Evolutionary conservation across 257 asterid genomes (phyloP).

Genomic region (Scutellaria barbata): DNA sequence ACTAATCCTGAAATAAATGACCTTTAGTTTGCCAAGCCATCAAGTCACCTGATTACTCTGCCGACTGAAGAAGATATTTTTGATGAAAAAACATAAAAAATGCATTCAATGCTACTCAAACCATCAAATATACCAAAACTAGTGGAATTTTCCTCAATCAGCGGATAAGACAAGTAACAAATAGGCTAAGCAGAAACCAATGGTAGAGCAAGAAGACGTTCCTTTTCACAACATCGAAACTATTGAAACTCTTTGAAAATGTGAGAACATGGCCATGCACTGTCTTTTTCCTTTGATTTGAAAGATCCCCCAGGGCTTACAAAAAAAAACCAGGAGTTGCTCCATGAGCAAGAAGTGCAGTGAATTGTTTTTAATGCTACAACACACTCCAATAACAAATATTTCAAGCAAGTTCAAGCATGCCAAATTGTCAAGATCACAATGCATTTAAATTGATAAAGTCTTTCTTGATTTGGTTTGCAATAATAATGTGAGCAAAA

Average conservation of each 20-base stretch:
- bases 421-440: not conserved
- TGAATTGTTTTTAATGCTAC: not conserved
- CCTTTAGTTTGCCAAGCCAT: not conserved
- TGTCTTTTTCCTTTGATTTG: conserved; percentile 18
- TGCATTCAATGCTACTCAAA: not conserved
- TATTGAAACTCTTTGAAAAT: conserved; percentile 11
- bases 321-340: not conserved
- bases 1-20: not conserved
- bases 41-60: conserved; percentile 4
- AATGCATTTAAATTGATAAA: not conserved
- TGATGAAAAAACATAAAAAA: not conserved
- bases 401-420: not conserved
- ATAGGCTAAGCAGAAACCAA: conserved; percentile 22
- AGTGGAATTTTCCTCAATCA: conserved; percentile 12
- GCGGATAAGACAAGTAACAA: conserved; percentile 20
- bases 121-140: conserved; percentile 1
- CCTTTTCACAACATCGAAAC: conserved; percentile 21
- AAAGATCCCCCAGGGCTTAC: not conserved
- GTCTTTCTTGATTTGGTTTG: not conserved
- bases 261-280: not conserved
- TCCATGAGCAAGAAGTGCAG: not conserved
- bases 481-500: not conserved
- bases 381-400: not conserved
- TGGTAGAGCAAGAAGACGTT: not conserved
- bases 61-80: not conserved